A percentile compares a stretch with the other conserved stretches of the same genome.
Evolutionary conservation across 2,329 filamentous ascomycete species (phyloP).

Genomic region (Cucurbitaria berberidis): DNA sequence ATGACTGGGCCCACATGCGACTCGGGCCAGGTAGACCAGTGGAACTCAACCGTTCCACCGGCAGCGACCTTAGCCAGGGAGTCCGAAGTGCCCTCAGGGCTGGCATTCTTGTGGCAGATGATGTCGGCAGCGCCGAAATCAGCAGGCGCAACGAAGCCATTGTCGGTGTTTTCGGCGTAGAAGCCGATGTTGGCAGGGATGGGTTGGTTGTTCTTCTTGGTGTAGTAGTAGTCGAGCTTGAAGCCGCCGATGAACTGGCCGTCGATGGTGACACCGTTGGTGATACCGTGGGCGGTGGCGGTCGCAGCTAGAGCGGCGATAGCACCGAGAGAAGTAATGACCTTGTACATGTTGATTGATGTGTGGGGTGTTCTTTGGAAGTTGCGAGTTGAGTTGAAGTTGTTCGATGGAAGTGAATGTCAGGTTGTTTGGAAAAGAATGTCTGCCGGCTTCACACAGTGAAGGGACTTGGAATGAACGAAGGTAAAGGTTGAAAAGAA

Average conservation of each 20-base stretch:
- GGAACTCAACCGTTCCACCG: slow-evolving; percentile 60
- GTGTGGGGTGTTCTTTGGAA: slow-evolving; percentile 11
- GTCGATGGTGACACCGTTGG: slow-evolving; percentile 55
- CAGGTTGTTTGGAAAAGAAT: slow-evolving; percentile 33
- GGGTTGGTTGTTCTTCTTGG: slow-evolving; percentile 30
- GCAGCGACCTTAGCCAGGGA: slow-evolving; percentile 63
- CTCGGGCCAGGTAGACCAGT: slow-evolving; percentile 57
- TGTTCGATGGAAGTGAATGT: slow-evolving; percentile 31
- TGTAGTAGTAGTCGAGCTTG: slow-evolving; percentile 52
- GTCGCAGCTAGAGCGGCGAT: slow-evolving; percentile 47
- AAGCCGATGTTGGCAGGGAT: slow-evolving; percentile 54
- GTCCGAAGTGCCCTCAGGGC: slow-evolving; percentile 48
- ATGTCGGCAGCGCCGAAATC: slow-evolving; percentile 51
- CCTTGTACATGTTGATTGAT: slow-evolving; percentile 37
- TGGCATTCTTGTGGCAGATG: slow-evolving; percentile 66
- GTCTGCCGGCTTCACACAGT: slow-evolving; percentile 44
- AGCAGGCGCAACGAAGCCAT: slow-evolving; percentile 43
- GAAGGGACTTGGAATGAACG: slow-evolving; percentile 40
- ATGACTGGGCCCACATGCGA: slow-evolving; percentile 49
- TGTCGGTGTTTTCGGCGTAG: slow-evolving; percentile 47
- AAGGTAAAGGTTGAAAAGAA: slow-evolving; percentile 32
- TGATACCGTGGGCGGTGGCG: slow-evolving; percentile 56
- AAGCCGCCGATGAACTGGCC: slow-evolving; percentile 55
- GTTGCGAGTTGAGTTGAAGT: slow-evolving; percentile 15
- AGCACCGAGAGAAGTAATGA: slow-evolving; percentile 32